A percentile compares a stretch with the other conserved stretches of the same genome.
phyloP scores from a whole-genome alignment of 2,329 filamentous ascomycete genomes.

The Fusarium burgessii region DNA sequence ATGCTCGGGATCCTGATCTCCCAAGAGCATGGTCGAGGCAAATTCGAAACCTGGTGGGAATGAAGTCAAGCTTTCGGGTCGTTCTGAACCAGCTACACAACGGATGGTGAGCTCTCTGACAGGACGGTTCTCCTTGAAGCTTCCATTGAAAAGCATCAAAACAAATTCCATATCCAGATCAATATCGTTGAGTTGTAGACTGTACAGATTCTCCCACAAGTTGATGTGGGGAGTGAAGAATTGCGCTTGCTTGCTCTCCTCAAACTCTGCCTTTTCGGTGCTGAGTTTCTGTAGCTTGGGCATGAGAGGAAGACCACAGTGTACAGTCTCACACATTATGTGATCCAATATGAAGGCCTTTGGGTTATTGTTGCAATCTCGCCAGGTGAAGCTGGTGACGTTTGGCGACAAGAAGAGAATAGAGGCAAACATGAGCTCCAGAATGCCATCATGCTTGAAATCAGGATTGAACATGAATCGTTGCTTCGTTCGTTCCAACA shows the following conservation, averaged over 20 bases:
- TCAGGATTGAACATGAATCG: constrained; percentile 32
- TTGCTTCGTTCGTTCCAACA: constrained; percentile 18
- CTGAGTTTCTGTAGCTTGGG: constrained; percentile 10
- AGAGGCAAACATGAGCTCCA: constrained; percentile 30
- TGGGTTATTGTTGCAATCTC: constrained; percentile 28
- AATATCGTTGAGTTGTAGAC: constrained; percentile 16
- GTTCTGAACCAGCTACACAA: constrained; percentile 15
- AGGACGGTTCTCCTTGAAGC: constrained; percentile 18
- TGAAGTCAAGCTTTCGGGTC: background rate
- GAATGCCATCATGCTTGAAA: constrained; percentile 30
- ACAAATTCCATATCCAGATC: constrained; percentile 28
- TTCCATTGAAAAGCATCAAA: constrained; percentile 10
- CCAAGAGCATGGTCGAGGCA: constrained; percentile 1
- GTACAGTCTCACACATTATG: background rate
- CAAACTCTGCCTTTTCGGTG: constrained; percentile 15
- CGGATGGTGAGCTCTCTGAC: constrained; percentile 17
- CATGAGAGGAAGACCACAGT: constrained; percentile 15
- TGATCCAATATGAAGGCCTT: constrained; percentile 6
- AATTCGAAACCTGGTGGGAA: background rate
- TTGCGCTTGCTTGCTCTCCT: constrained; percentile 11
- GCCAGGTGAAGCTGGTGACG: constrained; percentile 26
- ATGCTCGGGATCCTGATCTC: background rate
- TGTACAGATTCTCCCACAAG: constrained; percentile 25
- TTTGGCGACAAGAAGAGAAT: constrained; percentile 26
- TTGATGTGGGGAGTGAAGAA: constrained; percentile 26